A percentile compares a stretch with the other conserved stretches of the same genome.
phyloP scores from a whole-genome alignment of 2,329 filamentous ascomycete genomes.

The Thielaviopsis punctulata region DNA sequence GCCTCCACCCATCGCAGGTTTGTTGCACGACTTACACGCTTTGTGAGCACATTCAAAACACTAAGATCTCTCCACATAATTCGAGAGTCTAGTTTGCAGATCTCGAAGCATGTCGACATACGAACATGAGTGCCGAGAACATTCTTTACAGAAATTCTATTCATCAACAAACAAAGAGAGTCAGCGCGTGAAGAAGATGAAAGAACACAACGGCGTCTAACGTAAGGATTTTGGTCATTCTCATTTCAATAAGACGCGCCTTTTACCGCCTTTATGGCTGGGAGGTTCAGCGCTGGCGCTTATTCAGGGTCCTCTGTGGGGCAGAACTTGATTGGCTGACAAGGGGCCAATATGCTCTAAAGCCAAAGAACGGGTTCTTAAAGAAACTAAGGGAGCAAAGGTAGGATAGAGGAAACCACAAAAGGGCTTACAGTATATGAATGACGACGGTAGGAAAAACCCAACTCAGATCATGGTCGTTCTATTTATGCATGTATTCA shows the following conservation, averaged over 20 bases:
- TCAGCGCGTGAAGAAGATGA: not conserved
- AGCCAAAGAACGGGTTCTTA: not conserved
- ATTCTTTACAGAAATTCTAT: not conserved
- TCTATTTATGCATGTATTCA: no score
- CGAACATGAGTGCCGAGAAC: not conserved
- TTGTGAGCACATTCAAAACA: not conserved
- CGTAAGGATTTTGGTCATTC: no score
- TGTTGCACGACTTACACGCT: not conserved
- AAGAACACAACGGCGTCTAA: not conserved
- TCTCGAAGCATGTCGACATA: not conserved
- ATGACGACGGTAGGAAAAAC: no score
- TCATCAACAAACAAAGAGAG: no score
- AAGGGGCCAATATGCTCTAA: constrained; percentile 1
- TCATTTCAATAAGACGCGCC: no score
- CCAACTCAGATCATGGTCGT: no score
- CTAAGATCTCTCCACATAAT: no score
- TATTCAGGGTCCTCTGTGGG: not conserved
- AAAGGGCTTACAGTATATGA: no score
- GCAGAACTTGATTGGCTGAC: constrained; percentile 9
- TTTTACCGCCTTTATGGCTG: no score
- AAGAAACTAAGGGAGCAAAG: not conserved
- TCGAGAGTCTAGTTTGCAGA: no score
- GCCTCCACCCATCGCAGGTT: no score
- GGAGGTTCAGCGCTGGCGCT: not conserved
- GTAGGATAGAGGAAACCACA: not conserved